These are phyloP conservation scores for Gastrodia elata DNA, from an alignment of 106 monocot species.

Conservation along the genomic window DNA sequence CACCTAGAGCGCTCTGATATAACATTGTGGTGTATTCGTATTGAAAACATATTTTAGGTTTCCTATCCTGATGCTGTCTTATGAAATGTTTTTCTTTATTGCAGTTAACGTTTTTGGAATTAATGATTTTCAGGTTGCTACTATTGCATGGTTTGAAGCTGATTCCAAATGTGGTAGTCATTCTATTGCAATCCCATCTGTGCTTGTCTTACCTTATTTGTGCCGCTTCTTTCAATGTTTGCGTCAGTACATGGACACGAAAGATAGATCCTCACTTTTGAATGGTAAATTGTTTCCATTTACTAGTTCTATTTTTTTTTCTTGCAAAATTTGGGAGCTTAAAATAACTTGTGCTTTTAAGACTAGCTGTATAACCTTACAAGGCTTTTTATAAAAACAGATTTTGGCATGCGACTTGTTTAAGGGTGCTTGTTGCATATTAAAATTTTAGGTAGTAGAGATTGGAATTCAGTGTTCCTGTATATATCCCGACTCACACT, in stretches of 20 bases:
- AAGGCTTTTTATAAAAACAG: background rate
- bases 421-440: background rate
- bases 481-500: background rate
- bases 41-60: background rate
- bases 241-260: conserved; percentile 86
- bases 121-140: conserved; percentile 63
- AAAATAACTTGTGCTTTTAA: background rate
- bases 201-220: conserved; percentile 83
- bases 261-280: conserved; percentile 69
- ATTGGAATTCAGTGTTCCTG: background rate
- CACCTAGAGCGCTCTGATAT: background rate
- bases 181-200: conserved; percentile 76
- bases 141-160: conserved; percentile 98
- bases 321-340: background rate
- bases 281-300: conserved; percentile 46
- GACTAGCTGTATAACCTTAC: background rate
- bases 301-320: background rate
- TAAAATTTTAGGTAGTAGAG: background rate
- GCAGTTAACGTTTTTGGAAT: background rate
- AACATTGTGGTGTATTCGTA: background rate
- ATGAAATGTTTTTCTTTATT: background rate
- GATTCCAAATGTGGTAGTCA: conserved; percentile 98
- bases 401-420: background rate
- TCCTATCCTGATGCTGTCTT: background rate
- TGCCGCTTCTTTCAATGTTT: conserved; percentile 91